Conservation (phyloP, 768 basidiomycete species). For the Leccinum pellstonianum region DNA sequence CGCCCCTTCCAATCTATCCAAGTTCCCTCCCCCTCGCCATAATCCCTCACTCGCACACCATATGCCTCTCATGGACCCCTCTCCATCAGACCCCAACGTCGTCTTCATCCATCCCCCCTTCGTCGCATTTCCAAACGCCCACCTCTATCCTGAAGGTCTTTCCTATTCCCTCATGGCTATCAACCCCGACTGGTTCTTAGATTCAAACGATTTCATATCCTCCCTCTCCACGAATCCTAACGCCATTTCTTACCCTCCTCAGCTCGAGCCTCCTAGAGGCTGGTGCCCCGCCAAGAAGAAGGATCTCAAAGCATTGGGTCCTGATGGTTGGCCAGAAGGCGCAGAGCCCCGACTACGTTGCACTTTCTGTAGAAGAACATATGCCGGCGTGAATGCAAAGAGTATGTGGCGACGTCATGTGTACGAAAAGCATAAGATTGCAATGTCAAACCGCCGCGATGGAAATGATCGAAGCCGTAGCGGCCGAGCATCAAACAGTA, state of each 20-base stretch:
- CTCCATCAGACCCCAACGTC: conserved; percentile 59
- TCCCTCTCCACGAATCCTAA: conserved; percentile 43
- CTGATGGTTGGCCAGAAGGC: conserved; percentile 76
- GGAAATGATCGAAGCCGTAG: conserved; percentile 57
- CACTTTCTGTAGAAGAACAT: conserved; percentile 81
- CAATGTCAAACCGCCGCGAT: conserved; percentile 84
- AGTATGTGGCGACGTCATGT: conserved; percentile 91
- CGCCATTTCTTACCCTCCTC: conserved; percentile 70
- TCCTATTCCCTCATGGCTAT: conserved; percentile 70
- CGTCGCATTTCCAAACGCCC: conserved; percentile 59
- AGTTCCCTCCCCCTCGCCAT: conserved; percentile 30
- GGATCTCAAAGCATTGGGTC: conserved; percentile 65
- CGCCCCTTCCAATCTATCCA: conserved; percentile 21
- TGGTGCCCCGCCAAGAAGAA: conserved; percentile 89
- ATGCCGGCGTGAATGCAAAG: conserved; percentile 85
- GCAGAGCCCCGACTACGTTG: conserved; percentile 78
- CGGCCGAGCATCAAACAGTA: conserved; percentile 65
- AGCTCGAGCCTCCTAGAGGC: conserved; percentile 79
- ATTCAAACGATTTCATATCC: conserved; percentile 61
- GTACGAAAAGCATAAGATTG: conserved; percentile 87
- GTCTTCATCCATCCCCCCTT: conserved; percentile 79
- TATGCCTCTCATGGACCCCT: conserved; percentile 64
- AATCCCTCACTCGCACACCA: conserved; percentile 41
- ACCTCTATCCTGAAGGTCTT: conserved; percentile 62
- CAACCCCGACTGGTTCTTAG: conserved; percentile 80